Conservation (phyloP, 73 alveolate species). For the Vitrella brassicaformis region DNA sequence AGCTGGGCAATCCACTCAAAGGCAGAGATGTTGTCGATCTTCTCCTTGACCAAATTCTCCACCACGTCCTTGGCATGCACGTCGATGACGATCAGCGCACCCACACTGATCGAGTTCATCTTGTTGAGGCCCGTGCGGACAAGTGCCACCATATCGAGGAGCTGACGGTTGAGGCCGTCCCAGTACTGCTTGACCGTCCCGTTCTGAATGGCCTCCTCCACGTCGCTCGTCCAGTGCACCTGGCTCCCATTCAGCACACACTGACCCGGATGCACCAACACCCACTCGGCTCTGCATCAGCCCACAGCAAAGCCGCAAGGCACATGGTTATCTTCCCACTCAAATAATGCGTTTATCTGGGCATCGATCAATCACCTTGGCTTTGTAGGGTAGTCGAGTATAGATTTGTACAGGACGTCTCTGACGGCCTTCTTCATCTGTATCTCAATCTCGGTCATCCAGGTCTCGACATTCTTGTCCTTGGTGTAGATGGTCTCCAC, state of each 20-base stretch:
- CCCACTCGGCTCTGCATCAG: slow-evolving; percentile 98
- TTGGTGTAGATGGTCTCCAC: slow-evolving; percentile 20
- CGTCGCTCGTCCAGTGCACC: slow-evolving; percentile 98
- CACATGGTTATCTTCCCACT: no score
- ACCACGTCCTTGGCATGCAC: slow-evolving; percentile 96
- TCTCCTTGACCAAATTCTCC: slow-evolving; percentile 50
- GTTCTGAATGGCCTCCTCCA: slow-evolving; percentile 82
- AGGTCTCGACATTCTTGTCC: slow-evolving; percentile 45
- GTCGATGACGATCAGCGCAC: slow-evolving; percentile 83
- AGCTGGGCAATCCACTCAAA: slow-evolving; percentile 95
- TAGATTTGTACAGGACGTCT: slow-evolving; percentile 63
- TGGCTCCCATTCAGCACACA: slow-evolving; percentile 89
- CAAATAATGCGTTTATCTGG: no score
- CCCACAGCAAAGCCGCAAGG: no score
- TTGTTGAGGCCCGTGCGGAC: slow-evolving; percentile 60
- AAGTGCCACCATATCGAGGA: slow-evolving; percentile 67
- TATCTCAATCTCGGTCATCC: slow-evolving; percentile 92
- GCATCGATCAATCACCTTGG: no score
- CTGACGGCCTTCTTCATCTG: slow-evolving; percentile 84
- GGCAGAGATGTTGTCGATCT: slow-evolving; percentile 37
- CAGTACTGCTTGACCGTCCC: slow-evolving; percentile 63
- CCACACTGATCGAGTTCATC: slow-evolving; percentile 55
- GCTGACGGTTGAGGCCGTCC: slow-evolving; percentile 56
- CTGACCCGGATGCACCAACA: slow-evolving; percentile 91
- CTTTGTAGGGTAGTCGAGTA: slow-evolving; percentile 71